phyloP scores from a whole-genome alignment of 139 green algal genomes.

The Chlorella sp. region DNA sequence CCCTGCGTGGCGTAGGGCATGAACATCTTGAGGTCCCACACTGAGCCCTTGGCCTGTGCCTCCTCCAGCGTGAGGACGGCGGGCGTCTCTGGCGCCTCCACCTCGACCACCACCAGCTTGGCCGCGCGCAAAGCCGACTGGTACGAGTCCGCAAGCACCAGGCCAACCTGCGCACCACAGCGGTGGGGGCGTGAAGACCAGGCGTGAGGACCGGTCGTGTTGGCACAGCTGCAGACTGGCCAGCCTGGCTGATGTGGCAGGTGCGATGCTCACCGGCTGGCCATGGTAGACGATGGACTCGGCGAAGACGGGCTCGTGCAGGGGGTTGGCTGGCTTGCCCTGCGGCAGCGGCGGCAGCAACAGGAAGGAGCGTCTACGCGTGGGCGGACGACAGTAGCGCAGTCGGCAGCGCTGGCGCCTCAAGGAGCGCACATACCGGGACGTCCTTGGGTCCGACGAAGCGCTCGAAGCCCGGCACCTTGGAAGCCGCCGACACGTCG shows the following conservation, averaged over 20 bases:
- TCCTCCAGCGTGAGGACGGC: slow-evolving; percentile 44
- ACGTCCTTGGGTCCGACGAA: slow-evolving; percentile 40
- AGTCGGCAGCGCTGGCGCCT: too few relatives aligned
- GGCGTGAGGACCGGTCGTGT: too few relatives aligned
- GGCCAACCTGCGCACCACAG: slow-evolving; percentile 3
- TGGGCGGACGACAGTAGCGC: too few relatives aligned
- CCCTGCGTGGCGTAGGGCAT: too few relatives aligned
- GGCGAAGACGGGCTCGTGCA: slow-evolving; percentile 4
- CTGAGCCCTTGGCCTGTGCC: slow-evolving; percentile 10
- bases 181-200: neutral
- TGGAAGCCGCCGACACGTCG: slow-evolving; percentile 13
- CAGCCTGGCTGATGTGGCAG: too few relatives aligned
- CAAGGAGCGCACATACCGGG: too few relatives aligned
- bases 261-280: slow-evolving; percentile 3
- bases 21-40: slow-evolving; percentile 20
- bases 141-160: slow-evolving; percentile 7
- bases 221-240: too few relatives aligned
- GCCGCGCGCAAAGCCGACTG: neutral
- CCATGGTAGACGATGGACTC: slow-evolving; percentile 4
- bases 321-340: too few relatives aligned
- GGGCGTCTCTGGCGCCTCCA: neutral
- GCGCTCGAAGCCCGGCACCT: slow-evolving; percentile 27
- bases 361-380: too few relatives aligned
- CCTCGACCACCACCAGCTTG: neutral
- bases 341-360: too few relatives aligned